Base-by-base conservation (phyloP, 2,329 filamentous ascomycete species). In the Hypoxylon sp. region DNA sequence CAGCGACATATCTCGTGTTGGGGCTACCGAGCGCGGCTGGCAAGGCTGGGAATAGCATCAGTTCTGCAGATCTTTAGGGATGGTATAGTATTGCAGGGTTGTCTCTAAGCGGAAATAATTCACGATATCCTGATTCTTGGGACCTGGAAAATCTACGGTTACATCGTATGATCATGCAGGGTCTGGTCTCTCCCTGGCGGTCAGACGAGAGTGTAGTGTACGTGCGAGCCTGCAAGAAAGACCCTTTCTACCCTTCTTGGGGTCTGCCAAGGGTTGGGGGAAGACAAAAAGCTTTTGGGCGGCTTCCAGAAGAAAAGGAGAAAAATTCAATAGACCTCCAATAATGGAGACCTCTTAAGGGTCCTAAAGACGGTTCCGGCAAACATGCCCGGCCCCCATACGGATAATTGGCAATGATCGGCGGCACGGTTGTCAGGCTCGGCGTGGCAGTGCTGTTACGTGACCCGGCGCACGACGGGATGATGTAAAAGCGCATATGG, bases 21-120 rank as follows among this genome's bases (percentile, higher is more conserved):
- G n/a, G n/a, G 11, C 21, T 51, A 47, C 55, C 48, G 65, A 46
- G 51, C 24, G 54, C 55, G 53, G 62, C 62, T 63, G 52, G 4
- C 59, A 55, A 62, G 62, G 65, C 68, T 70, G 62, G 50, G 68
- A 68, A 70, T 61, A 68, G 68, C 68, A 70, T 68, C 68, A 68
- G 52, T 35, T 21, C 21, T 51, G 68, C 59, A 46, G 68, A 68
- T 70, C 65, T 57, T 50, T 24, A 21, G 21, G 63, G 39, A 63
- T 54, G 50, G 37, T 56, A 32, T 47, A 62, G 42, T 31, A 62
- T 46, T 58, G 46, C 59, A 63, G 50, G 59, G 54, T 65, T 35
- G 27, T 24, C 54, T 53, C 35, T 44, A 57, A 19, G 42, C 48
- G 46, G 21, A 21, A 58, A 48, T 39, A 54, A 51, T 17, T 44